Percentiles rank a stretch among this genome's conserved stretches.
Conservation (phyloP, 345 rosid genomes). For the Gynandropsis gynandra region DNA sequence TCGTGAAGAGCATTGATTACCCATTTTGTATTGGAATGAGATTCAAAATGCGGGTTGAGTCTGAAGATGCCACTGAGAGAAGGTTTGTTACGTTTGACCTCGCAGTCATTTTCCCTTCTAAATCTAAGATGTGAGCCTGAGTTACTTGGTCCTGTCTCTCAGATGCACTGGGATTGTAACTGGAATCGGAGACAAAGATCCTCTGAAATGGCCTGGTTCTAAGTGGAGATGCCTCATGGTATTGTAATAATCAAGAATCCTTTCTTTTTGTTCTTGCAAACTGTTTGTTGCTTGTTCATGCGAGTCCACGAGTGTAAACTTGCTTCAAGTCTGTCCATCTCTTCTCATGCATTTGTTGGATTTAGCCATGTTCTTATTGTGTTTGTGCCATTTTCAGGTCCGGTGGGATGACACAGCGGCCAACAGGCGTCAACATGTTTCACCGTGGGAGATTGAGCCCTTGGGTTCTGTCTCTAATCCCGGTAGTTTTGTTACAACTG, state of each 20-base stretch:
- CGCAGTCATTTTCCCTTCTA: no score
- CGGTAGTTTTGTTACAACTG: constrained; percentile 43
- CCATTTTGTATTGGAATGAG: constrained; percentile 76
- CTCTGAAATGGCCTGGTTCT: constrained; percentile 84
- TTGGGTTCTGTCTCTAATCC: constrained; percentile 51
- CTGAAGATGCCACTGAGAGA: constrained; percentile 94
- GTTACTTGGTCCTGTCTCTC: constrained; percentile 12
- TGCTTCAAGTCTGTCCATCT: no score
- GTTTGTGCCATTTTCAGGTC: constrained; percentile 40
- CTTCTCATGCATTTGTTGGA: no score
- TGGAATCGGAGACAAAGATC: constrained; percentile 78
- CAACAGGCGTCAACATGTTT: constrained; percentile 56
- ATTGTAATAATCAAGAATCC: constrained; percentile 7
- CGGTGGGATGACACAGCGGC: constrained; percentile 80
- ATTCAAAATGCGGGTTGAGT: constrained; percentile 69
- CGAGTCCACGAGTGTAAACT: no score
- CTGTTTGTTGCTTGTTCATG: no score
- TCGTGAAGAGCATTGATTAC: constrained; percentile 66
- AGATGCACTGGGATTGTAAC: constrained; percentile 76
- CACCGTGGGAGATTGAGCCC: constrained; percentile 94
- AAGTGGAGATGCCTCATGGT: constrained; percentile 95
- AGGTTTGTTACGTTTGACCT: constrained; percentile 37
- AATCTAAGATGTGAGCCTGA: no score
- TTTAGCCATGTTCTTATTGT: no score
- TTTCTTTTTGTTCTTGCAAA: neutral